Evolutionary conservation across 129 eudicot species (phyloP), one percentile per base, ranked within the genome.

Genomic region (Centrapalus pauciflorus): DNA sequence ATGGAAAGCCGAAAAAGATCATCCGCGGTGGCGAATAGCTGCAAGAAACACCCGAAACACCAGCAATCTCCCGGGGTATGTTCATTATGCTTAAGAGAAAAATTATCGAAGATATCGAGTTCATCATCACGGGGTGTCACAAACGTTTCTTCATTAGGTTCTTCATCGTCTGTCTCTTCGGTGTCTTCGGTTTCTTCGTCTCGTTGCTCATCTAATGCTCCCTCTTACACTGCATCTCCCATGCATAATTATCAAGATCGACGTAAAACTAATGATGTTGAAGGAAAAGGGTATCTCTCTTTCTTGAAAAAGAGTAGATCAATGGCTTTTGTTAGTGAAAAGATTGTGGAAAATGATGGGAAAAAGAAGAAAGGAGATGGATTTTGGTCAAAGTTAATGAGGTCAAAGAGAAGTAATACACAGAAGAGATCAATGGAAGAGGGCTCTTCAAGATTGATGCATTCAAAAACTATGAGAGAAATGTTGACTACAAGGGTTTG

Each of bases 41-140:
- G 97, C 96, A 85, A 61, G 72, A 90, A 82, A 61, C 97, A 90
- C 72, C 90, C 88, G 1, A 85, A 78, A 35, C 95, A 90, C 73
- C 70, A 58, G 5, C 97, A 90, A 65, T 80, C 95, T 7, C 90
- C 90, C 0, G 97, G 95, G 0, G 95, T 90, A 54, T 90, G 95
- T 64, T 80, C 97, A 0, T 24, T 90, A 16, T 90, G 97, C 43
- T 65, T 90, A 4, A 48, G 70, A 8, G 87, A 90, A 54, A 83
- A 71, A 62, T 85, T 90, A 32, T 70, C 83, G 6, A 78, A 60
- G 45, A 40, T 82, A 28, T 23, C 46, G n/a, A 54, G 64, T 52
- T 55, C 66, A 26, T 63, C 68, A 12, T 73, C 64, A 2, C 77
- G 51, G 1, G 37, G 43, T 5, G 24, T 43, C 27, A 48, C 61